Base-by-base conservation (phyloP, 148 eudicot genomes). In the Chenopodium quinoa region DNA sequence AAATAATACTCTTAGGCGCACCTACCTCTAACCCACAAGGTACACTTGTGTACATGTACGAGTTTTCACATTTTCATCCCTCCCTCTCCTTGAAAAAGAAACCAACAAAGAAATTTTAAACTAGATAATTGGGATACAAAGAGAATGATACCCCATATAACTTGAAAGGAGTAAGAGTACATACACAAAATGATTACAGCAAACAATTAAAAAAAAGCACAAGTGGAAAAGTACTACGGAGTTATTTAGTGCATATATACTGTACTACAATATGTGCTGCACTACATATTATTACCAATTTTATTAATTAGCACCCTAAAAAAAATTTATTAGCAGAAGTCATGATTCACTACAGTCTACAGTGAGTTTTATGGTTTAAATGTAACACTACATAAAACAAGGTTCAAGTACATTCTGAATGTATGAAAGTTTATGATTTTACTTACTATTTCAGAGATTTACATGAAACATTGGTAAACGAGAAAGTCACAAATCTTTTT, bases 391-490 rank as follows among this genome's bases (percentile, higher is more conserved):
- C 47, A 72, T 72, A 22, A 72, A 22, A 37, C 11, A 10, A 44
- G 54, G 54, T 20, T 7, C 12, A 72, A 72, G 75, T 71, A 71
- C 75, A 71, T 16, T 12, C 75, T 71, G 23, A 71, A 17, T 2
- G 6, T 14, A 40, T 71, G 75, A 71, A 71, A 71, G 27, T 46
- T 8, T 52, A 71, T 71, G 31, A 65, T 25, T 48, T 65, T 71
- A 71, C 52, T 34, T 34, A 71, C 69, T 9, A 22, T 40, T 60
- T 29, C 67, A 11, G 20, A 14, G 22, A 4, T 40, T 40, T 40
- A 40, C 5, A 40, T 40, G 62, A 60, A 77, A 62, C 79, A 77
- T 77, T 63, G 71, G 70, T 77, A 77, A 60, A 62, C 66, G 71
- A 56, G 79, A 37, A 46, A 74, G 8, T 40, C 17, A 77, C 2